phyloP scores from a whole-genome alignment of 2,329 filamentous ascomycete genomes.

The Colletotrichum acutatum region DNA sequence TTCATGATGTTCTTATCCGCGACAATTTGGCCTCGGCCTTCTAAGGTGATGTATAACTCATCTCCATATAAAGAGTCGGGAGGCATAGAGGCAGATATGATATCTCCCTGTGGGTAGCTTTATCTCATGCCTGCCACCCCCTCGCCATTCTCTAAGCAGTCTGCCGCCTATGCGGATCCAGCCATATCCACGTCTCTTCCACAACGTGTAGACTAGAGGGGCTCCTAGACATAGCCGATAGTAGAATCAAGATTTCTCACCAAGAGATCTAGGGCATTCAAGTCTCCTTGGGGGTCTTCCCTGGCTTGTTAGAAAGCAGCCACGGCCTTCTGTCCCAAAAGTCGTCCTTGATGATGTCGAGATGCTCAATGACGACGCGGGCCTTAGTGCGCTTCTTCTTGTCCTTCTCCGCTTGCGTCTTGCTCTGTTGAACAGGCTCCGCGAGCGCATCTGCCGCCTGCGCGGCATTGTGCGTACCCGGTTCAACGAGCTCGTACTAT shows the following conservation, averaged over 20 bases:
- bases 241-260: background rate
- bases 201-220: background rate
- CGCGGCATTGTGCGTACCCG: conserved; percentile 57
- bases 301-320: conserved; percentile 80
- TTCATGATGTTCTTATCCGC: background rate
- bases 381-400: conserved; percentile 85
- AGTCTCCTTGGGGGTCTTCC: conserved; percentile 73
- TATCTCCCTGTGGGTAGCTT: background rate
- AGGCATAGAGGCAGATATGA: background rate
- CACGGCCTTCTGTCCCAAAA: conserved; percentile 93
- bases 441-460: conserved; percentile 59
- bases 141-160: background rate
- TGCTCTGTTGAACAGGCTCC: conserved; percentile 72
- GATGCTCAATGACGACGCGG: conserved; percentile 81
- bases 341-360: conserved; percentile 94
- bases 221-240: background rate
- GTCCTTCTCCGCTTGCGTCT: conserved; percentile 85
- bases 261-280: conserved; percentile 38
- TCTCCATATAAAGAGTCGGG: background rate
- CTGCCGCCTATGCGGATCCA: background rate
- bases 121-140: background rate
- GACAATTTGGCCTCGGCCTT: background rate
- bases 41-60: background rate
- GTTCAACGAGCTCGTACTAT: conserved; percentile 76
- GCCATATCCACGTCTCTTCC: background rate